Base-by-base conservation (phyloP, 495 filamentous ascomycete genomes). In the Hypoxylon rickii region DNA sequence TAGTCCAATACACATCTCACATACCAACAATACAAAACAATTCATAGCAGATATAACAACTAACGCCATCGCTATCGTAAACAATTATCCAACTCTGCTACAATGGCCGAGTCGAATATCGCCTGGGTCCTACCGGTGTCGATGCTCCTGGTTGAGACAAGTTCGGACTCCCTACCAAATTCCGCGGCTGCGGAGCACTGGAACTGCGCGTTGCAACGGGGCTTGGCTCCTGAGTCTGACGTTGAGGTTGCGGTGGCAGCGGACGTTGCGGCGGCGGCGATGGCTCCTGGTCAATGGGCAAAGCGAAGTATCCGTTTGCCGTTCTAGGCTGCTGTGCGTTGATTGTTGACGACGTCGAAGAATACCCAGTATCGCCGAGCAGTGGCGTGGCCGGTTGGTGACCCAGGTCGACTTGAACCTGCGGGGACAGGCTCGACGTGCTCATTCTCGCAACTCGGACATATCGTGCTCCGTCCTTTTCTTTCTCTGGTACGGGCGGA, bases 91-190 rank as follows among this genome's bases (percentile, higher is more conserved):
- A 12, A 34, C 3, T 7, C 7, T n/a, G 15, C 36, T 34, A 42
- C 2, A 15, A 31, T 10, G 40, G 38, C 33, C 34, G 21, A 15
- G 32, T 45, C 33, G 46, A 44, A 18, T 32, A 22, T 15, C 22
- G 17, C 32, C 33, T 26, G 7, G 22, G n/a, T 20, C 7, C 19
- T 15, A 16, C 45, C n/a, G 12, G 20, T 22, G 31, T 44, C 29
- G 44, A 40, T 0, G 29, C 48, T 3, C 17, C 44, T 13, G 55
- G 39, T 5, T 37, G 40, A 13, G 51, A 37, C 15, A 44, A 3
- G 12, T 55, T 29, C 19, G 45, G 31, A 16, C 34, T 56, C n/a
- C 51, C 40, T 11, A 56, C 44, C n/a, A 51, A 49, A 19, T 26
- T 48, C 11, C 43, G 52, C 29, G 44, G 8, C 13, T 55, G 36